phyloP scores from a whole-genome alignment of 2,329 filamentous ascomycete species.

The Claviceps fusiformis region DNA sequence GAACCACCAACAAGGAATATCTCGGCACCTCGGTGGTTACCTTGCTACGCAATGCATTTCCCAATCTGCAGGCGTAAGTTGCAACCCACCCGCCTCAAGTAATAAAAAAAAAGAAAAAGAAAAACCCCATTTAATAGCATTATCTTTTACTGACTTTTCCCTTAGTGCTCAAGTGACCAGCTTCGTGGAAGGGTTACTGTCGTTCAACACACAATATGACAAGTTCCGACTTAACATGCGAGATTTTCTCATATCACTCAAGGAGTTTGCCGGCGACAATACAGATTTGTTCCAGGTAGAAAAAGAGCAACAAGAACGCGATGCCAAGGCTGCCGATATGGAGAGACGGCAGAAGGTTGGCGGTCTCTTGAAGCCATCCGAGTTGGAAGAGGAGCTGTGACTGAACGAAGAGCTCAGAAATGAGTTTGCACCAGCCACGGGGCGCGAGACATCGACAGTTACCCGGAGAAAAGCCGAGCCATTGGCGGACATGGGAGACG shows the following conservation, averaged over 20 bases:
- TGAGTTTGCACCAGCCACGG: conserved; percentile 37
- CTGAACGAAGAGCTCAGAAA: conserved; percentile 54
- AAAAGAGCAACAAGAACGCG: conserved; percentile 79
- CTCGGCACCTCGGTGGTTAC: conserved; percentile 75
- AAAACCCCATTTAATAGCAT: no score
- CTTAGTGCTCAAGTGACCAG: conserved; percentile 67
- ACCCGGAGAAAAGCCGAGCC: conserved; percentile 14
- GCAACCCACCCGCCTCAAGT: no score
- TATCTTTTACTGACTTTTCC: neutral
- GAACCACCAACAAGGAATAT: conserved; percentile 85
- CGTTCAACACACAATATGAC: conserved; percentile 74
- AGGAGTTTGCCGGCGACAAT: conserved; percentile 94
- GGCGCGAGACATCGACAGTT: conserved; percentile 6
- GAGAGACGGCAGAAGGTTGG: conserved; percentile 91
- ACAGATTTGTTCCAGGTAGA: conserved; percentile 87
- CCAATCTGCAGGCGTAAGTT: conserved; percentile 77
- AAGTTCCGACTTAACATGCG: conserved; percentile 93
- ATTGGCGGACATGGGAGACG: conserved; percentile 28
- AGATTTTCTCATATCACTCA: conserved; percentile 93
- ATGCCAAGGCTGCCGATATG: conserved; percentile 76
- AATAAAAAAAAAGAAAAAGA: no score
- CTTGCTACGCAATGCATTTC: conserved; percentile 78
- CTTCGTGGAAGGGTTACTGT: conserved; percentile 84
- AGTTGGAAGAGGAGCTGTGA: conserved; percentile 88
- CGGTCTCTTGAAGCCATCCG: conserved; percentile 91